A percentile compares a stretch with the other conserved stretches of the same genome.
Evolutionary conservation across 345 rosid genomes (phyloP).

Genomic region (Streptanthus diversifolius): DNA sequence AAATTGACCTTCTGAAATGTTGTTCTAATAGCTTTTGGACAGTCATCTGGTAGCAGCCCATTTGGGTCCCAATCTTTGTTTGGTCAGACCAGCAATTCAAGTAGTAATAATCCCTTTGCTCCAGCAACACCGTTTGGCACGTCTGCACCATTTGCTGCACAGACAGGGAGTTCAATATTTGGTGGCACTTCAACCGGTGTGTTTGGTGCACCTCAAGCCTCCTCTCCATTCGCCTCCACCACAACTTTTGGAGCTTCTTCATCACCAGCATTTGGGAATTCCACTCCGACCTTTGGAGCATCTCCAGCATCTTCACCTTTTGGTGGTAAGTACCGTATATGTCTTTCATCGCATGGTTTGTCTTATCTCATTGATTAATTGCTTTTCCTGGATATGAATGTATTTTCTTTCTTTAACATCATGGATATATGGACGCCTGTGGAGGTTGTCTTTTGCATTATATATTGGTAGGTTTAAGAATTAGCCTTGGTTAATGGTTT

Average conservation of each 20-base stretch:
- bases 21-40: conserved; percentile 68
- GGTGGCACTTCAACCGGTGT: conserved; percentile 93
- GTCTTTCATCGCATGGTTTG: background rate
- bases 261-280: conserved; percentile 73
- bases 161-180: conserved; percentile 72
- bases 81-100: conserved; percentile 68
- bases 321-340: conserved; percentile 52
- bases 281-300: conserved; percentile 67
- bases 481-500: background rate
- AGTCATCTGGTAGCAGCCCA: conserved; percentile 66
- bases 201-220: conserved; percentile 69
- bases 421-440: background rate
- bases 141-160: conserved; percentile 74
- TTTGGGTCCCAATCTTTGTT: conserved; percentile 73
- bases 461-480: background rate
- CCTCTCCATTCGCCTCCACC: conserved; percentile 64
- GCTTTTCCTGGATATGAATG: background rate
- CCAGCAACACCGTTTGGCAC: conserved; percentile 66
- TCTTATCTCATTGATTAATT: background rate
- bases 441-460: background rate
- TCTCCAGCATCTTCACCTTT: conserved; percentile 73
- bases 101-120: conserved; percentile 74
- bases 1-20: background rate
- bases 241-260: conserved; percentile 72
- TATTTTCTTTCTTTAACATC: conserved; percentile 1